Conservation (phyloP, 257 asterid genomes). For the Ligustrum vulgare region DNA sequence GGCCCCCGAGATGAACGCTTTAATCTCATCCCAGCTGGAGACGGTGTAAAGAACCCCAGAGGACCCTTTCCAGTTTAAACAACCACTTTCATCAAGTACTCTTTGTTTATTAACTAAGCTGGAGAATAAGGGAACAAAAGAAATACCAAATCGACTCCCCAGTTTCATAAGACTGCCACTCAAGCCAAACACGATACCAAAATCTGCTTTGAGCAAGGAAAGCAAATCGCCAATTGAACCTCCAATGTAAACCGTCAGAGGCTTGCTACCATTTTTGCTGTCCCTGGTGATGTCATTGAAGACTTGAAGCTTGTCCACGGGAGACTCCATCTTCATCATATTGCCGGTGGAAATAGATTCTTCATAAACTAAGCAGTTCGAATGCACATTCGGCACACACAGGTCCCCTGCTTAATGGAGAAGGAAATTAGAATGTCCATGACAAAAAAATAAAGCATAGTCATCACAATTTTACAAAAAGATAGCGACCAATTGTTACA, state of each 20-base stretch:
- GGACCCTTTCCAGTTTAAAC: conserved; percentile 25
- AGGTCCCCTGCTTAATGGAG: conserved; percentile 35
- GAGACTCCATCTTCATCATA: conserved; percentile 54
- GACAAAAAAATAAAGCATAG: background rate
- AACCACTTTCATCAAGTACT: conserved; percentile 36
- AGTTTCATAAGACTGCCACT: conserved; percentile 43
- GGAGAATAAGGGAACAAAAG: conserved; percentile 53
- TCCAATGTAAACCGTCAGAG: conserved; percentile 53
- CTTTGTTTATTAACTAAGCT: conserved; percentile 51
- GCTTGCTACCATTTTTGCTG: conserved; percentile 23
- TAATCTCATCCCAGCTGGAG: conserved; percentile 66
- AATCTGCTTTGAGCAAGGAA: conserved; percentile 58
- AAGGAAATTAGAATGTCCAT: background rate
- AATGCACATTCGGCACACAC: conserved; percentile 36
- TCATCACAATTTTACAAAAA: background rate
- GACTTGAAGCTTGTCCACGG: conserved; percentile 61
- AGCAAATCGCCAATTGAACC: conserved; percentile 69
- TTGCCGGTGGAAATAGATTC: conserved; percentile 53
- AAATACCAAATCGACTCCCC: conserved; percentile 48
- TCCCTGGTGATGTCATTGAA: conserved; percentile 37
- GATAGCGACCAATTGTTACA: background rate
- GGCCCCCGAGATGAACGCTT: conserved; percentile 52
- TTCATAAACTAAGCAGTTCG: conserved; percentile 57
- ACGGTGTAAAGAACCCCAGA: conserved; percentile 53
- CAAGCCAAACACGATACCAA: conserved; percentile 61